Base-by-base conservation (phyloP, 768 basidiomycete species). In the Agaricus subrufescens region DNA sequence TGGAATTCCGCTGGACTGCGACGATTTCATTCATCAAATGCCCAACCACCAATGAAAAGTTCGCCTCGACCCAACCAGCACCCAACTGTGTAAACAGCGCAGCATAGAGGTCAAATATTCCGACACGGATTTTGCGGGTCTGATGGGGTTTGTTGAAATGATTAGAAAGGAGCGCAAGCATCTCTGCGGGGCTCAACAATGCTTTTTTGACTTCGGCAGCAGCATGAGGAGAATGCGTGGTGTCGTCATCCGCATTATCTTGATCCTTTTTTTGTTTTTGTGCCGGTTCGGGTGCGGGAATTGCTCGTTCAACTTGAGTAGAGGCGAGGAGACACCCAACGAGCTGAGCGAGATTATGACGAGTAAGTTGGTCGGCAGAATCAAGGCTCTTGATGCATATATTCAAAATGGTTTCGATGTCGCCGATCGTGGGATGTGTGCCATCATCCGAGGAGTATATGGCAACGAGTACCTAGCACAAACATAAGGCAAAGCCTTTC, bases 31-130 rank as follows among this genome's bases (percentile, higher is more conserved):
- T 75, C 71, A 93, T 79, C 55, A 98, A 69, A 68, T 98, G 95
- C 34, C 75, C 74, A 30, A 90, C 78, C 54, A 99, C 82, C 23
- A 88, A 77, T 5, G 84, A 76, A 60, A 94, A 98, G 66, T 96
- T 89, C 19, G 71, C 68, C 68, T 99, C 95, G 45, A 92, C 84
- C 66, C 90, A 98, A 1, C 71, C 65, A 2, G 86, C 59, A 0
- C 95, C 96, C 8, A 98, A 83, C 9, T 80, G 77, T 3, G 78
- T 81, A 60, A 98, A 77, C 2, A 96, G 69, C 0, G 89, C 83
- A 4, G 85, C 79, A 64, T 98, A 97, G 62, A 92, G 86, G 60
- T 97, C 92, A 65, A 97, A 87, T 25, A 98, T 81, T 6, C 92
- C 94, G 34, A 93, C 86, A 23, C 90, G 83, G 2, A 82, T 82